Conservation (phyloP, 192 early-diverging fungal genomes). For the Borealophlyctis nickersoniae region DNA sequence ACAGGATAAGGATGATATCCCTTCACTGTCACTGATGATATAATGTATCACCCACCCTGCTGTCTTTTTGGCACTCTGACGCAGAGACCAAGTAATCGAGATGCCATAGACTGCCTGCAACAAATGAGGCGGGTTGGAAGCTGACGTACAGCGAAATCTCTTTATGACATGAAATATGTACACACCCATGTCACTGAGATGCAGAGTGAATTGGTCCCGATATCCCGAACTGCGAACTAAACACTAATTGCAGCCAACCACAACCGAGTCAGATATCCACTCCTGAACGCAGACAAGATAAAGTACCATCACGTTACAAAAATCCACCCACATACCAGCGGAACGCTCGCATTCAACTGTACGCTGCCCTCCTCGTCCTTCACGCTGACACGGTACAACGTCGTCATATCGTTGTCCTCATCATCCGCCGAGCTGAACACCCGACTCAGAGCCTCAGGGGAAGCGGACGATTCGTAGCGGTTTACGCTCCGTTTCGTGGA, state of each 20-base stretch:
- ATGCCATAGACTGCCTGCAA: neutral
- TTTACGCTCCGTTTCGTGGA: conserved; percentile 20
- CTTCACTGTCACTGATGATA: too few relatives aligned
- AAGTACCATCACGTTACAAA: neutral
- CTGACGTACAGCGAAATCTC: neutral
- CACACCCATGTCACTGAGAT: neutral
- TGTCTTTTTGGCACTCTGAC: neutral
- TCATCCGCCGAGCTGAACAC: too few relatives aligned
- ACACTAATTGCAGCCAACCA: neutral
- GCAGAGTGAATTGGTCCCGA: neutral
- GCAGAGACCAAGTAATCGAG: neutral
- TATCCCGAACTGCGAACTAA: neutral
- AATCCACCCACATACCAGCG: too few relatives aligned
- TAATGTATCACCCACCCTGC: neutral
- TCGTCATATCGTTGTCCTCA: neutral
- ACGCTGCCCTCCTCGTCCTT: neutral
- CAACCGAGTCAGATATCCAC: neutral
- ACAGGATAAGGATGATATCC: too few relatives aligned
- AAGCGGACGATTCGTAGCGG: conserved; percentile 25
- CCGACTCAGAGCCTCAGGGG: too few relatives aligned
- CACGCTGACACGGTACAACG: neutral
- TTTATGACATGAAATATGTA: neutral
- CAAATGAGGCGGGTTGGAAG: neutral
- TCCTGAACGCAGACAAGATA: neutral
- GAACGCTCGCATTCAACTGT: neutral